Conservation (phyloP, 805 yeast genomes). For the Zygotorulaspora chibaensis region DNA sequence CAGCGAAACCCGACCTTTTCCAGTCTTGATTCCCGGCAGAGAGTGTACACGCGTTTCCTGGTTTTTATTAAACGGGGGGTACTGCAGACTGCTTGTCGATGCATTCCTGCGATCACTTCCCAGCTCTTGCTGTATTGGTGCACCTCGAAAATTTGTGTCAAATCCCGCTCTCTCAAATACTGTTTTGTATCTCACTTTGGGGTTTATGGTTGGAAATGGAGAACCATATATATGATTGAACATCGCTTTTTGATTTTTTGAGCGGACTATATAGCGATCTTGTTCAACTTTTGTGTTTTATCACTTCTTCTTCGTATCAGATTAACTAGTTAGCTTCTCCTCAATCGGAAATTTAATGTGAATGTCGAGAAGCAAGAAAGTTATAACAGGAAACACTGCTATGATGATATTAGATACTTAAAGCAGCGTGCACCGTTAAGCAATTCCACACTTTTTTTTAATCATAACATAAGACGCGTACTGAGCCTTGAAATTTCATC, state of each 20-base stretch:
- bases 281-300: no score
- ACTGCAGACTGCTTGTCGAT: conserved; percentile 10
- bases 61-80: conserved; percentile 1
- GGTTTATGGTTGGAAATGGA: conserved; percentile 67
- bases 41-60: conserved; percentile 9
- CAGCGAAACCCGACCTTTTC: not conserved
- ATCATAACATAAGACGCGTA: no score
- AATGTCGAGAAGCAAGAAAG: no score
- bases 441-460: no score
- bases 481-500: no score
- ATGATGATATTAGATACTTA: no score
- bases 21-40: conserved; percentile 2
- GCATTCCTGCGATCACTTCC: conserved; percentile 9
- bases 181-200: conserved; percentile 56
- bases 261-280: not conserved
- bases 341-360: no score
- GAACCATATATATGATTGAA: conserved; percentile 35
- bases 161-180: conserved; percentile 83
- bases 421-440: no score
- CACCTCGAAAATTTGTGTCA: conserved; percentile 39
- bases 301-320: not conserved
- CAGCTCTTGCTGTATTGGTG: not conserved
- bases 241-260: conserved; percentile 7
- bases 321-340: no score
- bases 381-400: no score